Base-by-base conservation (phyloP, 2,329 filamentous ascomycete species). In the Trichoderma lentiforme region DNA sequence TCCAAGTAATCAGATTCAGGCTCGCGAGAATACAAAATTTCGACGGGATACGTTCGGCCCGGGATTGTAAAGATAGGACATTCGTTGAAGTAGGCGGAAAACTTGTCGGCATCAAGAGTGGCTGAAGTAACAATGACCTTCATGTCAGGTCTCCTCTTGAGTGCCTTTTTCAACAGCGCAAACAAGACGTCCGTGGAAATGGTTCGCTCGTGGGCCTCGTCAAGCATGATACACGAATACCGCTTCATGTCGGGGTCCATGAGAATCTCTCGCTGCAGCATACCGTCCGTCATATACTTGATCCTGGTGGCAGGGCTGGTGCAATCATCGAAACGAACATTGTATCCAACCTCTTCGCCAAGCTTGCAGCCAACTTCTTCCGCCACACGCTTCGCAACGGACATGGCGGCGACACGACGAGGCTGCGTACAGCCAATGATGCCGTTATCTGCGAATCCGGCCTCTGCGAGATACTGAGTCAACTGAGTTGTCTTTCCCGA, bases 251-350 rank as follows among this genome's bases (percentile, higher is more conserved):
- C 92, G 0, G 95, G 93, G 80, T 99, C 96, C 76, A 98, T 88
- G 66, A 99, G 87, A 79, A 98, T 94, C 83, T 99, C 96, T 84
- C 96, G 89, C 83, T 98, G 91, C 80, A 99, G 88, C 93, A 98
- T 98, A 82, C 96, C 96, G 78, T 99, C 96, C 18, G 96, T 99
- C 95, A 99, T 98, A 84, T 99, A 99, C 84, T 99, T 99, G 85
- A 99, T 97, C 79, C 91, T 93, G 1, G 96, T 99, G 21, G 91
- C 88, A 2, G 93, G 90, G 74, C 91, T 93, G 0, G 95, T 98
- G 80, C 91, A 93, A 82, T 99, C 96, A 79, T 99, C 96, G 79
- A 99, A 99, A 80, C 96, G 93, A 79, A 99, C 97, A 8, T 93
- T 97, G 80, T 99, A 99, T 70, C 96, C 96, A 74, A 99, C 95